Evolutionary conservation across 106 monocot species (phyloP).

Genomic region (Cymbidium sinense): DNA sequence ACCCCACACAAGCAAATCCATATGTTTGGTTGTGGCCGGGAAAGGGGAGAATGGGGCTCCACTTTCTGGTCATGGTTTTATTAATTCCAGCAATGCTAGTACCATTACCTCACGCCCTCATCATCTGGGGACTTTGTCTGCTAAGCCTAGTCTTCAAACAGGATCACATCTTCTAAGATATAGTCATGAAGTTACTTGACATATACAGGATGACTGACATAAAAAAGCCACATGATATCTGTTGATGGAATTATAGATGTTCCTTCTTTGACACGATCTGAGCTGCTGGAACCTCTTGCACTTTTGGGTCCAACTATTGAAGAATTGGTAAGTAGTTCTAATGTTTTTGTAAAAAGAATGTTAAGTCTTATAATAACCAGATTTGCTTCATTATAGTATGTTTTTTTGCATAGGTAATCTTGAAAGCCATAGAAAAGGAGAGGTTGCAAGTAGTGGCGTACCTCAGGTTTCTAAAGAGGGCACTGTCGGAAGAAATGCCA

Average conservation of each 20-base stretch:
- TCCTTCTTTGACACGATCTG: conserved; percentile 50
- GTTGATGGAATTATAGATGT: conserved; percentile 47
- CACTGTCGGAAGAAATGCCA: conserved; percentile 34
- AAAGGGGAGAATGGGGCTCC: conserved; percentile 52
- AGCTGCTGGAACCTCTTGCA: conserved; percentile 66
- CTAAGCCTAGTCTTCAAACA: conserved; percentile 38
- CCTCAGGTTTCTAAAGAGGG: conserved; percentile 53
- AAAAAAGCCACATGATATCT: conserved; percentile 20
- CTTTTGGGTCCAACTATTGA: conserved; percentile 66
- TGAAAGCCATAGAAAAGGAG: conserved; percentile 93
- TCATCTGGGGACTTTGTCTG: conserved; percentile 25
- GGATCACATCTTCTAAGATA: conserved; percentile 45
- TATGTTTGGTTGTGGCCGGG: conserved; percentile 48
- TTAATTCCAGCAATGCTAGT: conserved; percentile 17
- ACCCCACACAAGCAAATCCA: conserved; percentile 35
- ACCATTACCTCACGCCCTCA: conserved; percentile 14
- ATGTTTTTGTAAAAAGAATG: neutral
- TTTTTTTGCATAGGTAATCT: conserved; percentile 35
- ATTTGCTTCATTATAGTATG: neutral
- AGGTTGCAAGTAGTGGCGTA: conserved; percentile 57
- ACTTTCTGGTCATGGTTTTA: conserved; percentile 37
- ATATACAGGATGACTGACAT: conserved; percentile 74
- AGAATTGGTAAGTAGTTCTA: conserved; percentile 50
- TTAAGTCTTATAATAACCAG: neutral
- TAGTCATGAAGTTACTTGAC: conserved; percentile 80